phyloP scores from a whole-genome alignment of 2,329 filamentous ascomycete species.

The Cladosporium cucumerinum region DNA sequence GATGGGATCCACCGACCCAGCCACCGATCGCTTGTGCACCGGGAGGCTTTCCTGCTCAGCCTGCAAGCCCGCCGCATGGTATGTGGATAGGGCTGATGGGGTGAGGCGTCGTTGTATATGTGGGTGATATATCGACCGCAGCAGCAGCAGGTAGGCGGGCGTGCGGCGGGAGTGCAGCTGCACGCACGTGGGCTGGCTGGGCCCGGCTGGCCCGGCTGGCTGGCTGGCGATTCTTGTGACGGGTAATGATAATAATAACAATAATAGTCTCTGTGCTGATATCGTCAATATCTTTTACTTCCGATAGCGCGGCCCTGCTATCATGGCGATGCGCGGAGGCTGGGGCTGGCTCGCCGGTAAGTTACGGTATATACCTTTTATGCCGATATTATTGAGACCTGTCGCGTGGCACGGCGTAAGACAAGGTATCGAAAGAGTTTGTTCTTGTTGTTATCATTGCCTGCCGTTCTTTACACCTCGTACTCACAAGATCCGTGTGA shows the following conservation, averaged over 20 bases:
- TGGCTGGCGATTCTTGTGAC: background rate
- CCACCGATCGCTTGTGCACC: background rate
- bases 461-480: background rate
- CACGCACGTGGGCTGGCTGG: conserved; percentile 8
- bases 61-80: background rate
- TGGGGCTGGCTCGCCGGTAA: background rate
- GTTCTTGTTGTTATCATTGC: background rate
- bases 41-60: background rate
- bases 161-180: background rate
- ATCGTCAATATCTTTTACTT: conserved; percentile 3
- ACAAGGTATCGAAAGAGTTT: background rate
- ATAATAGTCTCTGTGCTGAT: background rate
- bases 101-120: background rate
- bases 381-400: background rate
- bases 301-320: background rate
- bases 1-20: background rate
- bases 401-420: background rate
- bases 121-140: background rate
- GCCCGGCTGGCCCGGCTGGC: background rate
- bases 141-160: background rate
- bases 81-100: conserved; percentile 2
- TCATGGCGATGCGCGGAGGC: background rate
- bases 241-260: background rate
- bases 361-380: background rate
- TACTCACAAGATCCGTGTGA: background rate